phyloP scores from a whole-genome alignment of 2,329 filamentous ascomycete genomes.

The Stemphylium vesicarium region DNA sequence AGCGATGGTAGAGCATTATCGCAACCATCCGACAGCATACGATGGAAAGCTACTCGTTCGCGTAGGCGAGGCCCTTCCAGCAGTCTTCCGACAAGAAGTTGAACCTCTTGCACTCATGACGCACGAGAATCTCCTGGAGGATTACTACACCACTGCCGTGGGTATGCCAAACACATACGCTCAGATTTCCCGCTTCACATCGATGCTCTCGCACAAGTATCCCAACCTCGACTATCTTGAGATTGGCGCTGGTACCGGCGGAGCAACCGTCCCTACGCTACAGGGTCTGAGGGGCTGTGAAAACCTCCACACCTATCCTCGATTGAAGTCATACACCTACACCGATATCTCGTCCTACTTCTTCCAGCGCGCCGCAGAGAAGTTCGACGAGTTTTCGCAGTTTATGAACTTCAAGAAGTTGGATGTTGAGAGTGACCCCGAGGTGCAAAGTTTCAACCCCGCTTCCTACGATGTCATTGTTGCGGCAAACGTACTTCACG shows the following conservation, averaged over 20 bases:
- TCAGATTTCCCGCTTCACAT: slow-evolving; percentile 17
- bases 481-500: slow-evolving; percentile 46
- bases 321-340: slow-evolving; percentile 22
- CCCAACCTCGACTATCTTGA: slow-evolving; percentile 23
- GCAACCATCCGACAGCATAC: slow-evolving; percentile 14
- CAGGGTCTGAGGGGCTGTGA: slow-evolving; percentile 12
- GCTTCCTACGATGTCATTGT: slow-evolving; percentile 30
- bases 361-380: slow-evolving; percentile 23
- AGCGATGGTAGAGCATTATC: slow-evolving; percentile 13
- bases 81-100: slow-evolving; percentile 18
- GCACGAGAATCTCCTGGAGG: slow-evolving; percentile 20
- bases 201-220: slow-evolving; percentile 21
- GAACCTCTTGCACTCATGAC: slow-evolving; percentile 23
- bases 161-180: slow-evolving; percentile 25
- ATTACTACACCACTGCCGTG: slow-evolving; percentile 21
- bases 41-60: slow-evolving; percentile 22
- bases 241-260: slow-evolving; percentile 26
- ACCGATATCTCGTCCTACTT: slow-evolving; percentile 29
- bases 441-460: slow-evolving; percentile 25
- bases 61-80: slow-evolving; percentile 17
- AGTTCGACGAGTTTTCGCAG: slow-evolving; percentile 13
- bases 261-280: slow-evolving; percentile 18
- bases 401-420: slow-evolving; percentile 27
- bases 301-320: slow-evolving; percentile 8
- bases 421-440: slow-evolving; percentile 29